These are phyloP conservation scores for Trichoderma breve DNA, from an alignment of 2,329 filamentous ascomycete species.

Conservation along the genomic window DNA sequence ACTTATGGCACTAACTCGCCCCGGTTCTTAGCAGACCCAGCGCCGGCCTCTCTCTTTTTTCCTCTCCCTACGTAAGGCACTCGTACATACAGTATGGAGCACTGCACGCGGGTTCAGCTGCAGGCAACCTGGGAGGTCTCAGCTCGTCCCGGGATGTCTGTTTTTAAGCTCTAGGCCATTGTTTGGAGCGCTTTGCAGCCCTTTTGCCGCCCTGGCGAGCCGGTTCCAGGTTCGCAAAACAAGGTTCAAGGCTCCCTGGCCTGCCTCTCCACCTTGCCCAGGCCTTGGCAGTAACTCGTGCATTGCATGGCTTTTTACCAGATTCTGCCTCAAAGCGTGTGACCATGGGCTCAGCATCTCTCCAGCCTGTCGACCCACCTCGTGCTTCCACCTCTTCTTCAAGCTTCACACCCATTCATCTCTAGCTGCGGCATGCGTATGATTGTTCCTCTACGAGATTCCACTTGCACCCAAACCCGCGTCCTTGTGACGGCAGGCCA, in stretches of 20 bases:
- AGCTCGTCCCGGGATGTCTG: neutral
- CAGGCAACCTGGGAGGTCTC: neutral
- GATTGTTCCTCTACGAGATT: neutral
- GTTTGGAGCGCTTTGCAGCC: neutral
- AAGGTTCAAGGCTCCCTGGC: neutral
- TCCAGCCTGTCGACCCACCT: slow-evolving; percentile 13
- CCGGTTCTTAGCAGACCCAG: neutral
- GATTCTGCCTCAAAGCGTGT: slow-evolving; percentile 13
- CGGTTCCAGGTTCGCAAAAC: neutral
- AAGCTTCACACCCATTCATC: slow-evolving; percentile 4
- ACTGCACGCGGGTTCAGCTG: neutral
- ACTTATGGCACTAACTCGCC: neutral
- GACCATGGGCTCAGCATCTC: slow-evolving; percentile 14
- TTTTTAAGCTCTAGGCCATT: neutral
- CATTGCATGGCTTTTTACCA: neutral
- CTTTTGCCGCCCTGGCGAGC: neutral
- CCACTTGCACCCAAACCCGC: neutral
- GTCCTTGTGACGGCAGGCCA: neutral
- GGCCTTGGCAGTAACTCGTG: slow-evolving; percentile 3
- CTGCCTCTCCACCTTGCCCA: slow-evolving; percentile 4
- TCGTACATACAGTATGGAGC: neutral
- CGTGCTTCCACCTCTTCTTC: slow-evolving; percentile 4
- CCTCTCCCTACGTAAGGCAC: neutral
- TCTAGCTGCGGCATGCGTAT: neutral
- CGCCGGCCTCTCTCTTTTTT: neutral